Evolutionary conservation across 1,139 yeast genomes (phyloP), one percentile per base, ranked within the genome.

Genomic region (Lodderomyces beijingensis): DNA sequence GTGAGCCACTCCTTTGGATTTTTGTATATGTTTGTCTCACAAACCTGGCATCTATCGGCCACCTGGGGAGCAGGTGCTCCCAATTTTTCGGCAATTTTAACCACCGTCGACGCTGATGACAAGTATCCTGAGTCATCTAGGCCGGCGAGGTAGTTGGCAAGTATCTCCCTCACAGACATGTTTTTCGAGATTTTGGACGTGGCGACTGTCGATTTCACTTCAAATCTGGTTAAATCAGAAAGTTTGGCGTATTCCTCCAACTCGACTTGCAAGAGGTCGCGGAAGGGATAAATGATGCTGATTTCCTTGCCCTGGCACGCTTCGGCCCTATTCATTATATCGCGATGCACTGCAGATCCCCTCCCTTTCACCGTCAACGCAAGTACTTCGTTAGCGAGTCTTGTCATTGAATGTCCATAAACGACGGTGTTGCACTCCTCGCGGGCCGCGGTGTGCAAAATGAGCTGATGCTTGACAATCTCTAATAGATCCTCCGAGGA

Each of bases 41-140:
- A 82, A 1, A 79, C 48, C 25, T 59, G 57, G 54, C 93, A 84
- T 13, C 38, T 34, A 4, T 40, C 47, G 3, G 36, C 17, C 2
- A 41, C 37, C 14, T 44, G 46, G 4, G 38, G 44, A 15, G 43
- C 45, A 0, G 86, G 87, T 7, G 71, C 70, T 1, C 76, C 77
- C 32, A 91, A 60, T 53, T 91, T 89, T 33, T 79, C 80, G 8
- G 94, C 95, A 0, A 95, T 89, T 42, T 86, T 79, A 9, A 88
- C 89, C 13, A 91, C 97, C 0, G 98, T 89, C 0, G 96, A 83
- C 2, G 93, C 91, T 3, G 93, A 87, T 33, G 94, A 87, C 0
- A 96, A 87, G 49, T 88, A 89, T 5, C 84, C 94, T 7, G 74
- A 65, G 6, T 60, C 70, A 49, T 88, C 96, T 22, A 89, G 76